These are phyloP conservation scores for Phytophthora colocasiae DNA, from an alignment of 352 stramenopile genomes.

Conservation along the genomic window DNA sequence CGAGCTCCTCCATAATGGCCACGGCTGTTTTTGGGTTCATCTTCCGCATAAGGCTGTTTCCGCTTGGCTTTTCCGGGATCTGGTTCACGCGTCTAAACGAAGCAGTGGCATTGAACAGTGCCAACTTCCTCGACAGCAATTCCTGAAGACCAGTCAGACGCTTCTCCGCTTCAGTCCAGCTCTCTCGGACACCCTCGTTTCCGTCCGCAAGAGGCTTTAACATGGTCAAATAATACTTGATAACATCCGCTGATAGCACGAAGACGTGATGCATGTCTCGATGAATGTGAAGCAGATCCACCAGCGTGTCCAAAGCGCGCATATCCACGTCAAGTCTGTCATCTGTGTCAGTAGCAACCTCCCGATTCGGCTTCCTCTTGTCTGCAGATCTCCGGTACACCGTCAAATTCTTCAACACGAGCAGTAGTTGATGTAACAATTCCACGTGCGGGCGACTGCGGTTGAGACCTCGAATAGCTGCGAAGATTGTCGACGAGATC, in stretches of 20 bases:
- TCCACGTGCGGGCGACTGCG: slow-evolving; percentile 95
- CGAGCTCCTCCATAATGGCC: slow-evolving; percentile 57
- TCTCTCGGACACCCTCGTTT: slow-evolving; percentile 32
- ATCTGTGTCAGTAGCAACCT: slow-evolving; percentile 36
- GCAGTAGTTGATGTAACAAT: slow-evolving; percentile 89
- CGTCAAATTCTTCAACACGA: slow-evolving; percentile 90
- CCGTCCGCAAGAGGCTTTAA: slow-evolving; percentile 32
- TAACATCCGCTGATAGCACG: slow-evolving; percentile 61
- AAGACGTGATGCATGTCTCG: slow-evolving; percentile 90
- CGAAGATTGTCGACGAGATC: slow-evolving; percentile 92
- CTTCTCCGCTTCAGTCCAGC: slow-evolving; percentile 64
- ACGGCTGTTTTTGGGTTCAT: slow-evolving; percentile 75
- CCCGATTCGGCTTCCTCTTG: slow-evolving; percentile 40
- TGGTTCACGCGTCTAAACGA: slow-evolving; percentile 35
- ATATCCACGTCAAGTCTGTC: slow-evolving; percentile 56
- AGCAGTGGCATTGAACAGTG: slow-evolving; percentile 58
- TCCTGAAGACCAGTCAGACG: slow-evolving; percentile 58
- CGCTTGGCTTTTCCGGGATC: slow-evolving; percentile 34
- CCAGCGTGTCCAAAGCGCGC: slow-evolving; percentile 84
- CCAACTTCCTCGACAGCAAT: slow-evolving; percentile 64
- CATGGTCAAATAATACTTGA: slow-evolving; percentile 66
- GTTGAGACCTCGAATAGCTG: slow-evolving; percentile 94
- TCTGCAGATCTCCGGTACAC: slow-evolving; percentile 60
- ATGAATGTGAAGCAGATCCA: slow-evolving; percentile 96
- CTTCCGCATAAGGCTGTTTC: slow-evolving; percentile 62